Conservation (phyloP, 495 filamentous ascomycete genomes). For the Penicillium lagena region DNA sequence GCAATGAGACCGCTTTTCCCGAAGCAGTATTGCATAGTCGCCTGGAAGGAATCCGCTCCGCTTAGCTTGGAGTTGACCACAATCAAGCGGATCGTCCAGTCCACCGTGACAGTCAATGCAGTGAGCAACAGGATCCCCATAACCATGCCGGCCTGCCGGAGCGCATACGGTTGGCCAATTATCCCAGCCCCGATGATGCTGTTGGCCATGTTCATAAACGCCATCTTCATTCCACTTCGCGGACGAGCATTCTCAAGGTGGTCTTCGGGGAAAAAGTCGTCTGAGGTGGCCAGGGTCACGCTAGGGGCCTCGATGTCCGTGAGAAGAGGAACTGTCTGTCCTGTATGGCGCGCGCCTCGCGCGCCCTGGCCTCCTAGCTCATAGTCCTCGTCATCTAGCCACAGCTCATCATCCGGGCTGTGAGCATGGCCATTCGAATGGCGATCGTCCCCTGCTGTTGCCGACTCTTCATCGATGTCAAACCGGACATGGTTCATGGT, state of each 20-base stretch:
- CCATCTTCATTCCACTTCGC: constrained; percentile 58
- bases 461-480: constrained; percentile 50
- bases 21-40: constrained; percentile 91
- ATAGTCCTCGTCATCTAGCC: constrained; percentile 56
- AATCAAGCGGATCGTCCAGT: constrained; percentile 97
- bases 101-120: constrained; percentile 70
- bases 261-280: constrained; percentile 54
- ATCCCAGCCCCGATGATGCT: constrained; percentile 97
- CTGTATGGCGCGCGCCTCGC: constrained; percentile 15
- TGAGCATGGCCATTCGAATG: constrained; percentile 30
- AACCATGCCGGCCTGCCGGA: constrained; percentile 79
- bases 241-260: constrained; percentile 55
- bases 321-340: constrained; percentile 65
- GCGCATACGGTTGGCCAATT: constrained; percentile 94
- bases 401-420: constrained; percentile 37
- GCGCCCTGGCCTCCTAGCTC: constrained; percentile 19
- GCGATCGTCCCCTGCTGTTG: constrained; percentile 16
- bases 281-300: constrained; percentile 66
- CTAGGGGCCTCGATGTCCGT: constrained; percentile 84
- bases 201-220: constrained; percentile 99
- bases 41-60: constrained; percentile 87
- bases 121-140: constrained; percentile 75
- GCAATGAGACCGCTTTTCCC: constrained; percentile 81
- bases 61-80: constrained; percentile 93
- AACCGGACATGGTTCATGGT: constrained; percentile 87